Percentiles rank a stretch among this genome's conserved stretches.
These are phyloP conservation scores for Aspergillus piperis DNA, from an alignment of 2,329 filamentous ascomycete species.

Conservation along the genomic window DNA sequence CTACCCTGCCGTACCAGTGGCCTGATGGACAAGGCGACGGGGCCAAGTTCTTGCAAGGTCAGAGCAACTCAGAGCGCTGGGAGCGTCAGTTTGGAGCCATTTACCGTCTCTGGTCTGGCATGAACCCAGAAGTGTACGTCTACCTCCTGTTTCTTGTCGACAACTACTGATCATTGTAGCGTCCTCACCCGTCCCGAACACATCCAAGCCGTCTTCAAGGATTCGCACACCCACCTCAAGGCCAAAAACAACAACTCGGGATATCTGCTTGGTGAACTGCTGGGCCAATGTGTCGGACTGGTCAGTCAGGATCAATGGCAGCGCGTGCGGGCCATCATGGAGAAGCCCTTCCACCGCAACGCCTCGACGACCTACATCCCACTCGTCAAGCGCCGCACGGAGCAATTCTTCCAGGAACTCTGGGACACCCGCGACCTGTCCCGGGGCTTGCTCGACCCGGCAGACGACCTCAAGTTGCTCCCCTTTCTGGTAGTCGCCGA, in stretches of 20 bases:
- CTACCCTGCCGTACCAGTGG: conserved; percentile 22
- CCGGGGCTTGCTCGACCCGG: conserved; percentile 22
- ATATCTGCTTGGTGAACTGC: conserved; percentile 42
- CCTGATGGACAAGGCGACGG: conserved; percentile 46
- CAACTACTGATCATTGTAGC: conserved; percentile 19
- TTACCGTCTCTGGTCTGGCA: conserved; percentile 45
- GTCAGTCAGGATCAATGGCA: conserved; percentile 33
- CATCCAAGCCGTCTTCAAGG: conserved; percentile 42
- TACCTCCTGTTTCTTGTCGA: neutral
- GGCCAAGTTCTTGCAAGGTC: conserved; percentile 44
- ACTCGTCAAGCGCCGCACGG: conserved; percentile 9
- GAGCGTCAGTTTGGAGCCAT: conserved; percentile 34
- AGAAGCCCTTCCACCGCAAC: conserved; percentile 2
- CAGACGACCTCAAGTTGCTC: conserved; percentile 34
- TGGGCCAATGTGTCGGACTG: conserved; percentile 49
- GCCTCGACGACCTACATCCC: neutral
- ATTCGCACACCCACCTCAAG: conserved; percentile 49
- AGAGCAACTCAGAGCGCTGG: conserved; percentile 38
- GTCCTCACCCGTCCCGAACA: conserved; percentile 41
- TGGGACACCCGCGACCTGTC: neutral
- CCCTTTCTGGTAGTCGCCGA: conserved; percentile 46
- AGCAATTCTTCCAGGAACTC: neutral
- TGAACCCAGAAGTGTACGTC: conserved; percentile 43
- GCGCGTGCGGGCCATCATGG: conserved; percentile 2
- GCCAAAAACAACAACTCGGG: conserved; percentile 47